phyloP scores from a whole-genome alignment of 148 eudicot genomes.

The Gaultheria prostrata region DNA sequence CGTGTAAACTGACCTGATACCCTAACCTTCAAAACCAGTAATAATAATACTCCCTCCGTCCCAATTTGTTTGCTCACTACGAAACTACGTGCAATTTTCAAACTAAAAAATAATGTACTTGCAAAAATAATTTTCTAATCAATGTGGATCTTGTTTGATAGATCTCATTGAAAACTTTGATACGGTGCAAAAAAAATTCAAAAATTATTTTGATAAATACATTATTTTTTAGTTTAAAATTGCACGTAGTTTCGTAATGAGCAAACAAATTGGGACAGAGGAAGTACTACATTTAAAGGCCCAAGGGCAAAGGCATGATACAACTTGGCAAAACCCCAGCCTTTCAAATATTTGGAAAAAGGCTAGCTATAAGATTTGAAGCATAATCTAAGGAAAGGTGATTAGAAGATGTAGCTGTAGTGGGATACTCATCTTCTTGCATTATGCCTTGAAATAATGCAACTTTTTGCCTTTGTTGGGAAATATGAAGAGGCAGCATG shows the following conservation, averaged over 20 bases:
- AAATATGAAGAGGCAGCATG: background rate
- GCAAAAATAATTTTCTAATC: too few relatives aligned
- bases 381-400: background rate
- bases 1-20: too few relatives aligned
- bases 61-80: too few relatives aligned
- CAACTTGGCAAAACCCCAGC: background rate
- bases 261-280: too few relatives aligned
- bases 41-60: background rate
- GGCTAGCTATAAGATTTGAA: background rate
- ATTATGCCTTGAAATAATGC: constrained; percentile 3
- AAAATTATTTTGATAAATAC: too few relatives aligned
- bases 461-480: background rate
- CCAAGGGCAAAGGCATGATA: background rate
- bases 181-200: too few relatives aligned
- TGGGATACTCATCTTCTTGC: constrained; percentile 1
- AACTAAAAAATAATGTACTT: too few relatives aligned
- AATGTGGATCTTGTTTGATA: too few relatives aligned
- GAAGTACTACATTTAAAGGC: background rate
- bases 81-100: too few relatives aligned
- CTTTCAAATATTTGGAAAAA: background rate
- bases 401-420: background rate
- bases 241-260: too few relatives aligned
- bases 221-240: too few relatives aligned
- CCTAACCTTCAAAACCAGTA: background rate
- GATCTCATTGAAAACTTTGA: too few relatives aligned